These are phyloP conservation scores for Verticillium tricorpus DNA, from an alignment of 2,329 filamentous ascomycete species.

Conservation along the genomic window DNA sequence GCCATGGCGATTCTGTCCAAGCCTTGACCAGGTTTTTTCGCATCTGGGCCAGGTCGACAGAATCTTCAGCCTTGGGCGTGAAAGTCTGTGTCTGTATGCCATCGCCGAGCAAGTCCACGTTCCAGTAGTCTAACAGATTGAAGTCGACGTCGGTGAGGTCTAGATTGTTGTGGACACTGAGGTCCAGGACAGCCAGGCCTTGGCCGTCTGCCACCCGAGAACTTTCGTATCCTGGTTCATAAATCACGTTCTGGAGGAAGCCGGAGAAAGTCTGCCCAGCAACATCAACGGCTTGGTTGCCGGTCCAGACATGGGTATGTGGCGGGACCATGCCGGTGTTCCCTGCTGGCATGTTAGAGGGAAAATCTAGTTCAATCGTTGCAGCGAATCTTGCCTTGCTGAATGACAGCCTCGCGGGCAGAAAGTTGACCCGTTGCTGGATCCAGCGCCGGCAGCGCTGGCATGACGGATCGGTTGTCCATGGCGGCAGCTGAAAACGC, in stretches of 20 bases:
- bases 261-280: conserved; percentile 38
- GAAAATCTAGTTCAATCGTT: not conserved
- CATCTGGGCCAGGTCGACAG: conserved; percentile 39
- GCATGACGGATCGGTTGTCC: not conserved
- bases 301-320: not conserved
- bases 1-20: conserved; percentile 47
- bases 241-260: conserved; percentile 47
- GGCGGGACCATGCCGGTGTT: not conserved
- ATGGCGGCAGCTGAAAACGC: not conserved
- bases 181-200: conserved; percentile 41
- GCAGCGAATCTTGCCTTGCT: not conserved
- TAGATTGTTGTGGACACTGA: conserved; percentile 43
- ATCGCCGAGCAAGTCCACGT: conserved; percentile 31
- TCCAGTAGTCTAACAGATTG: conserved; percentile 45
- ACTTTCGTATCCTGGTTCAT: conserved; percentile 35
- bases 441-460: not conserved
- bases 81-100: conserved; percentile 19
- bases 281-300: conserved; percentile 5
- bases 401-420: not conserved
- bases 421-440: not conserved
- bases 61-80: conserved; percentile 27
- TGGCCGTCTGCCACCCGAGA: conserved; percentile 23
- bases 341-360: not conserved
- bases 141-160: conserved; percentile 50
- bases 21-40: conserved; percentile 41